Evolutionary conservation across 1,139 yeast species (phyloP), one percentile per base, ranked within the genome.

Genomic region (Debaryomyces fabryi): DNA sequence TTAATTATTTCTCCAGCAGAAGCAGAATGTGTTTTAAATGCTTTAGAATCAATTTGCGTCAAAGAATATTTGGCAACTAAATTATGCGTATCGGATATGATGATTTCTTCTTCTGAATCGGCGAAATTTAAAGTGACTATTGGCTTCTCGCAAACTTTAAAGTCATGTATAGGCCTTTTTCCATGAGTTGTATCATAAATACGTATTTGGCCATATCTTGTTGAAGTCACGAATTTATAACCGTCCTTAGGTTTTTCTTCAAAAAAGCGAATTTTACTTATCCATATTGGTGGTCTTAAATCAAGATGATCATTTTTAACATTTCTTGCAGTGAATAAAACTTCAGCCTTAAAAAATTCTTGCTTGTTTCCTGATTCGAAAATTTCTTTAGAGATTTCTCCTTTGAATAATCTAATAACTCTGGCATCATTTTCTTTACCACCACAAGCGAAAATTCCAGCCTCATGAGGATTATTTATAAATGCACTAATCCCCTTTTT

Each of bases 351-450:
- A 40, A 64, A 38, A 39, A 63, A 59, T 7, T 50, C 49, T 12
- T 56, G 53, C 44, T 7, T 59, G 50, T 30, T 50, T 49, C 42
- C 25, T 16, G 42, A 13, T 36, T 55, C 46, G 58, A 57, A 57
- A 6, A 60, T 16, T 18, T 33, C 36, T n/a, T 58, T 49, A 34
- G 56, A 57, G 16, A 63, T 44, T 18, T 56, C 59, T 23, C 54
- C 55, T 4, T 67, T 67, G 44, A 69, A 73, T 15, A 85, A 52
- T 45, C 73, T 65, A 1, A 83, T 65, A 18, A 87, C 65, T 51
- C 79, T 79, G 3, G 86, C 68, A 56, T 86, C 86, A 53, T 82
- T 81, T 56, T 87, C 91, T 61, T 86, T 82, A 39, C 95, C 96
- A 42, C 93, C 96, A 59, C 71, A 79, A 0, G 89, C 92, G 65